Evolutionary conservation across 2,329 filamentous ascomycete genomes (phyloP).

Genomic region (Plectosphaerella sp.): DNA sequence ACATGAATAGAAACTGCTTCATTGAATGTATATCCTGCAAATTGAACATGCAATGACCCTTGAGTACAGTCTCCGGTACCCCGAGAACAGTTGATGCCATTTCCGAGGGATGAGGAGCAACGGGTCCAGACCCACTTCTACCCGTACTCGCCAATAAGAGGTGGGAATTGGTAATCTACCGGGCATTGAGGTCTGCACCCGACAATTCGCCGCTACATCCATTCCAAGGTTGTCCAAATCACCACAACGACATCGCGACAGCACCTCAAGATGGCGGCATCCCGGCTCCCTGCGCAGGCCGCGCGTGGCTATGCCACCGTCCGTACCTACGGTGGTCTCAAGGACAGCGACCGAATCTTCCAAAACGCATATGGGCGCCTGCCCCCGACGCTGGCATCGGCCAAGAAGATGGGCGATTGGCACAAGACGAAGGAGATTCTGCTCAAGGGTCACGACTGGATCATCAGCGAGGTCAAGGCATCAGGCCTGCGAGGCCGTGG

Average conservation of each 20-base stretch:
- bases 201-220: background rate
- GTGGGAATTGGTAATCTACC: background rate
- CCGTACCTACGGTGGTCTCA: conserved; percentile 77
- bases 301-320: conserved; percentile 64
- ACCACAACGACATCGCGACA: background rate
- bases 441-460: conserved; percentile 96
- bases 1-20: too few relatives aligned
- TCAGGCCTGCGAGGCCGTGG: conserved; percentile 93
- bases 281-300: conserved; percentile 10
- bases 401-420: conserved; percentile 98
- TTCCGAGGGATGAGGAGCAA: too few relatives aligned
- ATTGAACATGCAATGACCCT: too few relatives aligned
- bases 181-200: background rate
- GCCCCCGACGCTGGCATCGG: conserved; percentile 85
- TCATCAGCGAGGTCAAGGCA: conserved; percentile 95
- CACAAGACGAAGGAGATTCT: conserved; percentile 99
- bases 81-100: too few relatives aligned
- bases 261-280: background rate
- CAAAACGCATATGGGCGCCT: conserved; percentile 96
- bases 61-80: too few relatives aligned
- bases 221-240: background rate
- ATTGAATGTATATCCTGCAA: too few relatives aligned
- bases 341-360: conserved; percentile 98
- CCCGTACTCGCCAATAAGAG: background rate
- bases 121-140: background rate